Percentiles rank a stretch among this genome's conserved stretches.
These are phyloP conservation scores for Beauveria varroae DNA, from an alignment of 2,329 filamentous ascomycete genomes.

Conservation along the genomic window DNA sequence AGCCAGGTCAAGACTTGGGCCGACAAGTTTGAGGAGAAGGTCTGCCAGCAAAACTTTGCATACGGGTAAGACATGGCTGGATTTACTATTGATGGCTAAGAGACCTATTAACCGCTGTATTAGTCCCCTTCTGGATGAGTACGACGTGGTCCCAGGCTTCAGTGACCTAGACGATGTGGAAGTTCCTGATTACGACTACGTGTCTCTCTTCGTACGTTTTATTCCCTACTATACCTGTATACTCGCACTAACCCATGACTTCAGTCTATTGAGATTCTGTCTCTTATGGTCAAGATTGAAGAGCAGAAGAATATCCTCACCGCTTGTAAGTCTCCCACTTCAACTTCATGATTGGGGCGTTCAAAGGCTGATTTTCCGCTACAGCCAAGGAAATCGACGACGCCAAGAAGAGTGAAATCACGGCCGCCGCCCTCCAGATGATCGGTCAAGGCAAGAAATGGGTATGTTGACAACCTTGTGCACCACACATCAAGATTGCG, in stretches of 20 bases:
- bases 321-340: background rate
- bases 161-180: background rate
- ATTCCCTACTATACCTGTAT: background rate
- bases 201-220: background rate
- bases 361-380: background rate
- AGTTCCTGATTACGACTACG: background rate
- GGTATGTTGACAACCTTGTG: background rate
- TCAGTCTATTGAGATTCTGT: background rate
- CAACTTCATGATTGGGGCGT: background rate
- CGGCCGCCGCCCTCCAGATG: background rate
- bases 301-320: background rate
- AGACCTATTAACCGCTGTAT: background rate
- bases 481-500: background rate
- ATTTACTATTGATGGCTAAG: background rate
- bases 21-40: background rate
- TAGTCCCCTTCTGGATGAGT: background rate
- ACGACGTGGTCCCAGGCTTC: background rate
- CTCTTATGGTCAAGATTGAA: background rate
- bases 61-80: background rate
- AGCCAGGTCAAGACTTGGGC: background rate
- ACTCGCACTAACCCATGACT: background rate
- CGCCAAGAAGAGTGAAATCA: background rate
- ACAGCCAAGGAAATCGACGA: background rate
- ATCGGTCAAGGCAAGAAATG: background rate
- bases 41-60: background rate